Percentiles rank a stretch among this genome's conserved stretches.
phyloP scores from a whole-genome alignment of 2,329 filamentous ascomycete genomes.

The Alternaria solani region DNA sequence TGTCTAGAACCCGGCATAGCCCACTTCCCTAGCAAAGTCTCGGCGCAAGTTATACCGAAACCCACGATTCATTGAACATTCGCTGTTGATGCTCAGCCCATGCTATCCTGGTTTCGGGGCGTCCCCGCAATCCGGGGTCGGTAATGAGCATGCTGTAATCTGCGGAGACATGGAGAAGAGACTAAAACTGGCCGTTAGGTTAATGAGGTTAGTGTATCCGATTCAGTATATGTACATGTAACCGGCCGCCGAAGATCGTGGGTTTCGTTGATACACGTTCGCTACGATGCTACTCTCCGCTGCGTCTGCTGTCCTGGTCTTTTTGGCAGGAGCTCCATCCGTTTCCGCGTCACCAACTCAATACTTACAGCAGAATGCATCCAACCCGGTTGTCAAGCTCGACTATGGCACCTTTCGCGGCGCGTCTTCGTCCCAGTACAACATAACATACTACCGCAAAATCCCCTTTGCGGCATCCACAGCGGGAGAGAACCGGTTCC shows the following conservation, averaged over 20 bases:
- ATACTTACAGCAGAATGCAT: conserved; percentile 11
- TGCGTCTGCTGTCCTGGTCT: conserved; percentile 7
- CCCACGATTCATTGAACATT: background rate
- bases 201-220: background rate
- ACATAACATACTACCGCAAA: conserved; percentile 67
- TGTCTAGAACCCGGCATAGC: background rate
- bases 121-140: conserved; percentile 29
- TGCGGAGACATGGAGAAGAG: conserved; percentile 38
- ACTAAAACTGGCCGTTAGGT: conserved; percentile 22
- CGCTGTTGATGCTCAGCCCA: background rate
- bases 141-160: conserved; percentile 18
- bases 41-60: conserved; percentile 22
- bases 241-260: background rate
- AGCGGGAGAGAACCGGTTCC: conserved; percentile 65
- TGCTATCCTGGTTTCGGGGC: conserved; percentile 10
- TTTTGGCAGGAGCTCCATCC: conserved; percentile 13
- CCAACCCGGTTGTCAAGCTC: conserved; percentile 37
- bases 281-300: conserved; percentile 24
- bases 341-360: conserved; percentile 21
- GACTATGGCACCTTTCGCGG: conserved; percentile 59
- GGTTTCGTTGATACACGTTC: background rate
- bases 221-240: background rate
- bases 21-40: background rate
- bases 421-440: conserved; percentile 60
- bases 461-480: conserved; percentile 70